A percentile compares a stretch with the other conserved stretches of the same genome.
Evolutionary conservation across 192 early-diverging fungal species (phyloP).

Genomic region (Entomortierella lignicola): DNA sequence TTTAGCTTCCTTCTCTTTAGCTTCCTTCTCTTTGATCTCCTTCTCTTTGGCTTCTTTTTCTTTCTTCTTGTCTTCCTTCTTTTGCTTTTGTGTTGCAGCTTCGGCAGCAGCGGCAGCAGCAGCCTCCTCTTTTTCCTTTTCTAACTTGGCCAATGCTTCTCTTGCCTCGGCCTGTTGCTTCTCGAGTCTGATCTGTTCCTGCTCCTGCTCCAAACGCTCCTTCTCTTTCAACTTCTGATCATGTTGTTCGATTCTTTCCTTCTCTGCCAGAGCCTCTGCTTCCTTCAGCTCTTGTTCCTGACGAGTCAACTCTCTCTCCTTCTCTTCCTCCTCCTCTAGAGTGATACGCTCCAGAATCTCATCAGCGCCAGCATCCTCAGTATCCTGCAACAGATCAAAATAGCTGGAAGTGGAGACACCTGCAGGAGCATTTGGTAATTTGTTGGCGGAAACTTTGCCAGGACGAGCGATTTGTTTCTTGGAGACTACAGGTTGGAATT

Average conservation of each 20-base stretch:
- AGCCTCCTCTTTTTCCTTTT: conserved; percentile 4
- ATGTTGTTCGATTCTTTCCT: background rate
- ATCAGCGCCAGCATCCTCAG: conserved; percentile 30
- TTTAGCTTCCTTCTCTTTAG: conserved; percentile 44
- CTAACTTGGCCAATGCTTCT: background rate
- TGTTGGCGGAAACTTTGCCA: conserved; percentile 19
- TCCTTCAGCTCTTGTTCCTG: conserved; percentile 17
- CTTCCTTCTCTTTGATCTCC: conserved; percentile 36
- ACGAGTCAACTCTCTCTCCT: background rate
- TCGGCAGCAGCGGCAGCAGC: conserved; percentile 18
- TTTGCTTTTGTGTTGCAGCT: conserved; percentile 21
- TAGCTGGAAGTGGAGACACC: conserved; percentile 50
- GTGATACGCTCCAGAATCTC: conserved; percentile 37
- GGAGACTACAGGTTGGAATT: conserved; percentile 53
- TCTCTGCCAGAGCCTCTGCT: conserved; percentile 10
- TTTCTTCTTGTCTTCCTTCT: conserved; percentile 50
- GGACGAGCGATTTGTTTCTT: conserved; percentile 49
- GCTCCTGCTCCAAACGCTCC: conserved; percentile 15
- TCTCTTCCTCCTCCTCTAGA: conserved; percentile 28
- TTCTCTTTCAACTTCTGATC: conserved; percentile 5
- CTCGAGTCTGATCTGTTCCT: conserved; percentile 13
- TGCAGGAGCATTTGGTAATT: conserved; percentile 25
- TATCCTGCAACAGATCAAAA: conserved; percentile 50
- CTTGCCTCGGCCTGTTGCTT: conserved; percentile 15
- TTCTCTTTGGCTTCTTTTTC: conserved; percentile 25